Evolutionary conservation across 768 basidiomycete species (phyloP).

Genomic region (Chalciporus sphaerocephalus): DNA sequence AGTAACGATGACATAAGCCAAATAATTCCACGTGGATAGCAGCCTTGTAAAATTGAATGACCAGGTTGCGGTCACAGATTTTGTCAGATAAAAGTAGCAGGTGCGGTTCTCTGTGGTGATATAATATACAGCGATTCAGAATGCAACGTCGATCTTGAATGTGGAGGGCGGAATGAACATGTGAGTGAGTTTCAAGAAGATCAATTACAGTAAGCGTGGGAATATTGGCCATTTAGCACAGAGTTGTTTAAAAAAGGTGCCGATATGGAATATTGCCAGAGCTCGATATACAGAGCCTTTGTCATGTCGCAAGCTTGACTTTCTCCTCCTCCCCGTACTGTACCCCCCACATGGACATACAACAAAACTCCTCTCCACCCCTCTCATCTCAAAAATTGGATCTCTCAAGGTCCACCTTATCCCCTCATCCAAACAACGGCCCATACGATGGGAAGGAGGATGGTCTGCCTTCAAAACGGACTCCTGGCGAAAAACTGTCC

Average conservation of each 20-base stretch:
- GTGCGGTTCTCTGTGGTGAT: too few species aligned
- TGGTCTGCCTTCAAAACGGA: slow-evolving; percentile 5
- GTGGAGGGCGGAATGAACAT: slow-evolving; percentile 4
- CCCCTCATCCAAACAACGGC: slow-evolving; percentile 8
- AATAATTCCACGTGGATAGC: slow-evolving; percentile 18
- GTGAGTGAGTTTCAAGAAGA: slow-evolving; percentile 3
- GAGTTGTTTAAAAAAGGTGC: slow-evolving; percentile 34
- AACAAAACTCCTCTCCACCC: slow-evolving; percentile 12
- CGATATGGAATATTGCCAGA: slow-evolving; percentile 38
- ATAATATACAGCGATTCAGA: too few species aligned
- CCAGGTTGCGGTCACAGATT: background rate
- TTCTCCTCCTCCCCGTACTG: slow-evolving; percentile 27
- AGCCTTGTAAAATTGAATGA: background rate
- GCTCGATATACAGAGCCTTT: slow-evolving; percentile 38
- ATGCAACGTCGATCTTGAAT: too few species aligned
- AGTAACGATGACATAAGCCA: slow-evolving; percentile 28
- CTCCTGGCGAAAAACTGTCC: slow-evolving; percentile 26
- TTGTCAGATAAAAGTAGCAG: too few species aligned
- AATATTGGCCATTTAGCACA: slow-evolving; percentile 27
- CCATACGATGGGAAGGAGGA: slow-evolving; percentile 22
- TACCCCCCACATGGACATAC: slow-evolving; percentile 25
- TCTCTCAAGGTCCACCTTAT: slow-evolving; percentile 8
- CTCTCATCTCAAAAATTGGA: slow-evolving; percentile 9
- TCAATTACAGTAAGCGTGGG: slow-evolving; percentile 28
- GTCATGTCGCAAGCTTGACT: slow-evolving; percentile 35